Evolutionary conservation across 2,329 filamentous ascomycete genomes (phyloP).

Genomic region (Exserohilum turcica): DNA sequence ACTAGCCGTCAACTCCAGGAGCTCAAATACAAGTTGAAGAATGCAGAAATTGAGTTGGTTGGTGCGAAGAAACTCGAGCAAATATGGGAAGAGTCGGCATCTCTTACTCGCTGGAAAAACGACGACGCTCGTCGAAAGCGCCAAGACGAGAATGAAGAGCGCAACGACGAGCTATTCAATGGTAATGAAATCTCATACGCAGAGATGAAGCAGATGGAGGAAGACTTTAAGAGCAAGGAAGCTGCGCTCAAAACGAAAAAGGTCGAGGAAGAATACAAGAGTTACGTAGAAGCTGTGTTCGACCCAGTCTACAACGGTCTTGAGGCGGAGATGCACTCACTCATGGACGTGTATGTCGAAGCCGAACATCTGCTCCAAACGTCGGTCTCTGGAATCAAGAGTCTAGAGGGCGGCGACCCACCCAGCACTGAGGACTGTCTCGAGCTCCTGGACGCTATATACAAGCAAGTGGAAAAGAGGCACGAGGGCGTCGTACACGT

Average conservation of each 20-base stretch:
- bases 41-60: slow-evolving; percentile 24
- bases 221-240: slow-evolving; percentile 61
- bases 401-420: slow-evolving; percentile 21
- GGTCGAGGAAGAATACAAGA: slow-evolving; percentile 58
- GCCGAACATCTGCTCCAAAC: slow-evolving; percentile 33
- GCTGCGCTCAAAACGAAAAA: slow-evolving; percentile 58
- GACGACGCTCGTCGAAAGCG: slow-evolving; percentile 56
- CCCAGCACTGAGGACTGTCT: slow-evolving; percentile 31
- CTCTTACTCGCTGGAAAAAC: slow-evolving; percentile 51
- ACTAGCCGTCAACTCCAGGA: slow-evolving; percentile 28
- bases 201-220: slow-evolving; percentile 60
- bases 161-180: slow-evolving; percentile 61
- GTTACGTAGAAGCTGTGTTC: slow-evolving; percentile 58
- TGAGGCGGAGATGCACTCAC: slow-evolving; percentile 56
- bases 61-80: slow-evolving; percentile 31
- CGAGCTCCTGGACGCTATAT: slow-evolving; percentile 49
- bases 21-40: slow-evolving; percentile 23
- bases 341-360: slow-evolving; percentile 54
- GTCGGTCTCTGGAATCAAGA: slow-evolving; percentile 31
- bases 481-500: slow-evolving; percentile 57
- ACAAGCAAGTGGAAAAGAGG: slow-evolving; percentile 55
- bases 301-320: slow-evolving; percentile 56
- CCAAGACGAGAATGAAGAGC: slow-evolving; percentile 58
- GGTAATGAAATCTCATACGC: slow-evolving; percentile 63
- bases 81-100: slow-evolving; percentile 55